Percentiles rank a stretch among this genome's conserved stretches.
Conservation (phyloP, 257 asterid genomes). For the Gentiana macrophylla region DNA sequence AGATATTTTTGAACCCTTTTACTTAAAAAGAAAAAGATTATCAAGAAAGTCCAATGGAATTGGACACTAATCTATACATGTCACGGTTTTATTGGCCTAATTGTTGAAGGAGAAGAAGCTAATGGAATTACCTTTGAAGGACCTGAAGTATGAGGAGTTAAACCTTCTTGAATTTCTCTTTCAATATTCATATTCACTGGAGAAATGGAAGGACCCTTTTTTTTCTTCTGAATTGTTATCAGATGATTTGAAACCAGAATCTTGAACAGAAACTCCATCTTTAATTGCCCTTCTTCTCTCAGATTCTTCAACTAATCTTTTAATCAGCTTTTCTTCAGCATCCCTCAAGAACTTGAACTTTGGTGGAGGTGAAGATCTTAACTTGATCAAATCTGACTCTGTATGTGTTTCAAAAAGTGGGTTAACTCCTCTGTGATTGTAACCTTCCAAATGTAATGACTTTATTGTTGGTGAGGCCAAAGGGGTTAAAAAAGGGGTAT, state of each 20-base stretch:
- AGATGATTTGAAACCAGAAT: constrained; percentile 8
- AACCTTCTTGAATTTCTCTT: constrained; percentile 15
- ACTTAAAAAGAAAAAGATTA: constrained; percentile 11
- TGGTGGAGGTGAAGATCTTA: constrained; percentile 78
- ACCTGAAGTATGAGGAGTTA: constrained; percentile 16
- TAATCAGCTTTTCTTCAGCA: constrained; percentile 82
- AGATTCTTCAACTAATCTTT: constrained; percentile 40
- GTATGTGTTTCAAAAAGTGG: no score
- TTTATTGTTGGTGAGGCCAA: constrained; percentile 51
- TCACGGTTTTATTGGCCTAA: constrained; percentile 12
- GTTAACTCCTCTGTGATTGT: no score
- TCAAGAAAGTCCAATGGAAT: no score
- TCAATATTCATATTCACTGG: constrained; percentile 30
- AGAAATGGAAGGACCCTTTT: constrained; percentile 30
- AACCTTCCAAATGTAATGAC: constrained; percentile 32
- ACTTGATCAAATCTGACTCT: background rate
- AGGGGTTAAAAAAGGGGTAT: constrained; percentile 39
- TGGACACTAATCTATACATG: no score
- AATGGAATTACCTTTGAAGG: constrained; percentile 57
- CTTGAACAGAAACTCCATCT: constrained; percentile 14
- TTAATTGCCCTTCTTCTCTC: constrained; percentile 26
- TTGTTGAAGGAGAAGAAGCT: constrained; percentile 36
- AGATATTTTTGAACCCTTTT: constrained; percentile 25
- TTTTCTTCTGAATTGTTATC: constrained; percentile 16
- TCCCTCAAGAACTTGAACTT: constrained; percentile 84